phyloP scores from a whole-genome alignment of 2,329 filamentous ascomycete genomes.

The Pseudogymnoascus sp. region DNA sequence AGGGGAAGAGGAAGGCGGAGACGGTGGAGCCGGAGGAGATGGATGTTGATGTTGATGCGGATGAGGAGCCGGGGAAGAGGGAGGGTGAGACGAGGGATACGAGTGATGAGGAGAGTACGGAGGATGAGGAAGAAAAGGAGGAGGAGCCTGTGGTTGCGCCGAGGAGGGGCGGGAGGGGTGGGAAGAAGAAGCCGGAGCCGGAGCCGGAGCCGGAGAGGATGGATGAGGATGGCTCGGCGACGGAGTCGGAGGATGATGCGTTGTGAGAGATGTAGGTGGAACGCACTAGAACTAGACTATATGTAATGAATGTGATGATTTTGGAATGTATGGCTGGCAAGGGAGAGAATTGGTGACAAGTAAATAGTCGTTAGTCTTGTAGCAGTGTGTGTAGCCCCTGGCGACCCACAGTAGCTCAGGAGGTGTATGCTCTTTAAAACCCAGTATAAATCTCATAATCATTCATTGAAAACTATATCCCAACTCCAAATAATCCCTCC shows the following conservation, averaged over 20 bases:
- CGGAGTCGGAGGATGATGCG: slow-evolving; percentile 26
- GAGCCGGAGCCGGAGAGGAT: background rate
- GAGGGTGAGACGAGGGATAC: slow-evolving; percentile 16
- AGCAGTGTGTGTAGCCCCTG: too few species aligned
- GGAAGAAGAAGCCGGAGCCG: too few species aligned
- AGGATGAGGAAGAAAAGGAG: slow-evolving; percentile 10
- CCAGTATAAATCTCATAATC: background rate
- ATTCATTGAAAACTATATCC: background rate
- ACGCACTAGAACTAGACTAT: background rate
- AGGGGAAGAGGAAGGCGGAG: slow-evolving; percentile 43
- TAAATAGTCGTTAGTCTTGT: background rate
- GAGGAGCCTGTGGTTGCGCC: background rate
- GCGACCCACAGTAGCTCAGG: too few species aligned
- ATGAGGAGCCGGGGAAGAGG: slow-evolving; percentile 11
- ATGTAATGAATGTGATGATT: background rate
- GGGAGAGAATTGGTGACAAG: background rate
- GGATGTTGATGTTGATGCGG: slow-evolving; percentile 44
- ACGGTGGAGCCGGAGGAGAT: slow-evolving; percentile 36
- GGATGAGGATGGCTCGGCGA: slow-evolving; percentile 21
- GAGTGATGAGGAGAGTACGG: slow-evolving; percentile 10
- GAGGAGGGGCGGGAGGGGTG: background rate
- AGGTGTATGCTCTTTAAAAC: background rate
- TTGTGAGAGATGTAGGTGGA: slow-evolving; percentile 16
- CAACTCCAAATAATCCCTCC: background rate
- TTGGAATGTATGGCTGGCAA: background rate